phyloP scores from a whole-genome alignment of 2,329 filamentous ascomycete species.

The Trichoderma sp. region DNA sequence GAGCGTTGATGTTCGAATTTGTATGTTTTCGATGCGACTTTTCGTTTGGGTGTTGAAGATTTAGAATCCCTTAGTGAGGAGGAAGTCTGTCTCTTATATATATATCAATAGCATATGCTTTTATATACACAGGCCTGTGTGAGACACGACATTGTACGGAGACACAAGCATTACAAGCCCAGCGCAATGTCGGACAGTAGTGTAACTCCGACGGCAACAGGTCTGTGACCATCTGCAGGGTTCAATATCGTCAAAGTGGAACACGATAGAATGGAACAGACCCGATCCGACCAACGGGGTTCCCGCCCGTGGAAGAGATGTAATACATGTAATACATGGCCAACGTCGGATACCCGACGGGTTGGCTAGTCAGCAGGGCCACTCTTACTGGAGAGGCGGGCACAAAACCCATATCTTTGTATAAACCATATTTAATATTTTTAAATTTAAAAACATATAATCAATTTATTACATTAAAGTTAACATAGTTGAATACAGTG shows the following conservation, averaged over 20 bases:
- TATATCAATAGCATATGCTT: background rate
- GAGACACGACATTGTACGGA: background rate
- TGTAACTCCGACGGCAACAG: background rate
- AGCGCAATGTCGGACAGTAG: background rate
- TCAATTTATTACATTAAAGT: too few species aligned
- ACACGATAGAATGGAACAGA: background rate
- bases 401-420: too few species aligned
- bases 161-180: background rate
- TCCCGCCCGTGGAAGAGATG: background rate
- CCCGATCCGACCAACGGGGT: background rate
- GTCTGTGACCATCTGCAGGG: background rate
- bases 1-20: background rate
- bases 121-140: background rate
- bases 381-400: too few species aligned
- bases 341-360: too few species aligned
- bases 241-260: background rate
- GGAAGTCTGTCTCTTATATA: background rate
- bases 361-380: too few species aligned
- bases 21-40: background rate
- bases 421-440: too few species aligned
- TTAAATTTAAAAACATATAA: too few species aligned
- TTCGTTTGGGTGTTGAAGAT: background rate
- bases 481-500: too few species aligned
- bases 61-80: too few species aligned
- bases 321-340: too few species aligned